Evolutionary conservation across 1,139 yeast genomes (phyloP), one percentile per base, ranked within the genome.

Genomic region (Candida glucosophila): DNA sequence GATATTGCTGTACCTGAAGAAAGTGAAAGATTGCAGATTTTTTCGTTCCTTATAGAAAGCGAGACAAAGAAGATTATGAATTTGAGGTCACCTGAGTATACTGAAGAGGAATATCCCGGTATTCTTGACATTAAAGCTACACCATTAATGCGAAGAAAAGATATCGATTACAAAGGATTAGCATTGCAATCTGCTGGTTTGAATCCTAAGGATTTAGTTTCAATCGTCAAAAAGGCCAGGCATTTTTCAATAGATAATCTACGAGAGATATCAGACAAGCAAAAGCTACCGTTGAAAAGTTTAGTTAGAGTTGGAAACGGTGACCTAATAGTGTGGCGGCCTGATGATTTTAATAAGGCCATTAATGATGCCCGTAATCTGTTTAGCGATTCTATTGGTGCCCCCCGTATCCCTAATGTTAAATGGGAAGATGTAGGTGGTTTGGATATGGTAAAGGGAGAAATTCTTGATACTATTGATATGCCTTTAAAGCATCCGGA

Each of bases 391-490:
- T 80, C 96, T 0, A 88, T 90, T 34, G 98, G 98, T 8, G 97
- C 97, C 0, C 98, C 98, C n/a, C 67, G 88, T 37, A 90, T 90
- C 36, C 98, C 98, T 2, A 77, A 81, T 41, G 97, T 90, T 6
- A 77, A 78, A 33, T 90, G 98, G 98, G 88, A 79, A 40, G 95
- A 85, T 49, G 88, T 85, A 31, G 95, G 95, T 20, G 95, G 95
- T 1, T 63, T 90, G 39, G 95, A 85, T 34, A 50, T 77, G 24
- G 95, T 86, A 21, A 90, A 88, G 49, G 88, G 77, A 43, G 97
- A 88, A 45, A 88, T 90, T 37, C 59, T 88, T 49, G 98, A 90
- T 48, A 88, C 97, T 0, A 88, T 90, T 35, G 97, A 90, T 42
- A 74, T 86, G 85, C 98, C 97, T 3, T 61, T 90, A 43, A 85